Conservation (phyloP, 331 rosid species). For the Malus hybrid region DNA sequence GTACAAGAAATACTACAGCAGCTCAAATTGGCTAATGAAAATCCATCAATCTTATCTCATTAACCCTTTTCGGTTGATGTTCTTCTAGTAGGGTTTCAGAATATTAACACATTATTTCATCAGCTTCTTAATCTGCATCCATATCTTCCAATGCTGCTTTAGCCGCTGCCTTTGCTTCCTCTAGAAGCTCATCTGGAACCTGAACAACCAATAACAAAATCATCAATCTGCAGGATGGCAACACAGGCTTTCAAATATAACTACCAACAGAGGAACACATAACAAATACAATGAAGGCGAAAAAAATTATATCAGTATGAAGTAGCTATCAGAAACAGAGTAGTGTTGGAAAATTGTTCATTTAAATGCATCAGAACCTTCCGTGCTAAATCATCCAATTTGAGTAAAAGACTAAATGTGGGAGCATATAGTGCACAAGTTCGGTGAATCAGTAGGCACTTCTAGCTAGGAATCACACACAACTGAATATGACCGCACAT, state of each 20-base stretch:
- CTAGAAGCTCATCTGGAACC: constrained; percentile 80
- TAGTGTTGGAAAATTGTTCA: too few species aligned
- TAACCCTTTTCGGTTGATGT: background rate
- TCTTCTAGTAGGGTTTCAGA: background rate
- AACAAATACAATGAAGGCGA: background rate
- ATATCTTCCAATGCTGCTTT: constrained; percentile 94
- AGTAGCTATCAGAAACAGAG: background rate
- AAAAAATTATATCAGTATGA: background rate
- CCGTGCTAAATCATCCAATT: background rate
- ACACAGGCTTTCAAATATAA: background rate
- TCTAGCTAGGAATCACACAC: background rate
- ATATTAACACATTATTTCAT: background rate
- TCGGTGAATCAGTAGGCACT: background rate
- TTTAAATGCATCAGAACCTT: background rate
- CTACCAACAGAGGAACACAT: background rate
- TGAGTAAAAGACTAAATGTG: background rate
- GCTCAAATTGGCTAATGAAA: background rate
- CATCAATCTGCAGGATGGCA: background rate
- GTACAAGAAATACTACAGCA: background rate
- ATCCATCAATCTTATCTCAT: background rate
- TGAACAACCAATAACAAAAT: constrained; percentile 9
- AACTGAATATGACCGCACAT: background rate
- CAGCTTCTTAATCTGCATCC: constrained; percentile 74
- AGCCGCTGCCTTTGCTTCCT: constrained; percentile 84
- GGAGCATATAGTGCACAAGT: background rate